Base-by-base conservation (phyloP, 192 early-diverging fungal species). In the Linnemannia schmuckeri region DNA sequence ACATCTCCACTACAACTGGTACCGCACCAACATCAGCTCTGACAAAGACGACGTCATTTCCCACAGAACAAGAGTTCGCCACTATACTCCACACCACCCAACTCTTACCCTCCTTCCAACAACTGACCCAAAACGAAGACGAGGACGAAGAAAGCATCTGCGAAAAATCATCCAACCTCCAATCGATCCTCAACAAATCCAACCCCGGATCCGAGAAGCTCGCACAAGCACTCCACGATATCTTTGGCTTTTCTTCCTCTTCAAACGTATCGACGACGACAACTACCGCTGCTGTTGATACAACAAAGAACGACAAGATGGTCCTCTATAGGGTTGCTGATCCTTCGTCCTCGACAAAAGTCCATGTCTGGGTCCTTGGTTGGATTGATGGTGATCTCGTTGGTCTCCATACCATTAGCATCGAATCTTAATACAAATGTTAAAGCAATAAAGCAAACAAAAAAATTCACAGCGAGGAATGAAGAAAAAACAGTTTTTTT, bases 321-420 rank as follows among this genome's bases (percentile, higher is more conserved):
- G 76, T 80, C 3, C 63, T 87, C 18, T 87, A 87, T 54, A 77
- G 85, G 38, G 71, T 87, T 12, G 37, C 49, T 0, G 17, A 69
- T 12, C 70, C 79, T 1, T 75, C 46, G 2, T 80, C 83, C 8
- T 40, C 85, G 13, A 78, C 85, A 49, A 68, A 49, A 40, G 76
- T 87, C 10, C 85, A 87, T 42, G 42, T 87, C 47, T 87, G 79
- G 79, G 42, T 81, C 66, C 72, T 87, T 27, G 85, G 85, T 7
- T 87, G 85, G 85, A 24, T 81, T 7, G 85, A 81, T 35, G 27
- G 37, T 9, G 76, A 87, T 7, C 76, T 87, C 33, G 5, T 87
- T 6, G 85, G 85, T 24, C 49, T 81, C 54, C 79, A 87, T 33
- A 87, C 85, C 12, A 70, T 87, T n/a, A 78, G 76, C 54, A 87